A percentile compares a stretch with the other conserved stretches of the same genome.
phyloP scores from a whole-genome alignment of 2,329 filamentous ascomycete genomes.

The Hypoxylon rubiginosum region DNA sequence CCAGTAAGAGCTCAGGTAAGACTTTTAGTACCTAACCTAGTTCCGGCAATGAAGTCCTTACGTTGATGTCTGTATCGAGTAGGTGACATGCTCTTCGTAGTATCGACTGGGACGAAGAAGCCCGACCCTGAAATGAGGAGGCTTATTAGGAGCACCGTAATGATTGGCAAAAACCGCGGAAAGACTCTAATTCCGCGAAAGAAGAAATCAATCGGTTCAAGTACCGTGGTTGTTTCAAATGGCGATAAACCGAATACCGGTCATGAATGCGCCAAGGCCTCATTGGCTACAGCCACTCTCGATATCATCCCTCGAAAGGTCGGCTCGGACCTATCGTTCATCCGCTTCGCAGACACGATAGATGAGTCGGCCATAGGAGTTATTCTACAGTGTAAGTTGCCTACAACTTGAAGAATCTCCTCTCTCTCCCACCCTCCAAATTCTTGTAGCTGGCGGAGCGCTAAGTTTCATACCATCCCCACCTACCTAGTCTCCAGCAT shows the following conservation, averaged over 20 bases:
- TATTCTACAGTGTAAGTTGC: slow-evolving; percentile 49
- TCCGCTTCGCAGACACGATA: slow-evolving; percentile 48
- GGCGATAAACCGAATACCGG: neutral
- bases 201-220: slow-evolving; percentile 1
- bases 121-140: slow-evolving; percentile 51
- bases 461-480: neutral
- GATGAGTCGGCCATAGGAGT: slow-evolving; percentile 44
- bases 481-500: slow-evolving; percentile 51
- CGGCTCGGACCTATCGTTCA: slow-evolving; percentile 44
- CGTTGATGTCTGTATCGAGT: neutral
- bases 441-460: neutral
- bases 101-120: slow-evolving; percentile 48
- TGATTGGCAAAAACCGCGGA: slow-evolving; percentile 58
- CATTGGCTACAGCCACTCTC: slow-evolving; percentile 3
- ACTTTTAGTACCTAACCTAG: neutral
- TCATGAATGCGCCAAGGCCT: neutral
- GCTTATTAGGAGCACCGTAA: slow-evolving; percentile 58
- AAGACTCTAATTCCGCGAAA: slow-evolving; percentile 33
- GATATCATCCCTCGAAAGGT: slow-evolving; percentile 31
- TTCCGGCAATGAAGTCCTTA: neutral
- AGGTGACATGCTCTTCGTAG: slow-evolving; percentile 49
- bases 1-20: slow-evolving; percentile 23
- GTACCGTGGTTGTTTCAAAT: neutral
- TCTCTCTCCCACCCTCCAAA: neutral
- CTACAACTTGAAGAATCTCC: neutral